Base-by-base conservation (phyloP, 805 yeast genomes). In the Candida corydali region DNA sequence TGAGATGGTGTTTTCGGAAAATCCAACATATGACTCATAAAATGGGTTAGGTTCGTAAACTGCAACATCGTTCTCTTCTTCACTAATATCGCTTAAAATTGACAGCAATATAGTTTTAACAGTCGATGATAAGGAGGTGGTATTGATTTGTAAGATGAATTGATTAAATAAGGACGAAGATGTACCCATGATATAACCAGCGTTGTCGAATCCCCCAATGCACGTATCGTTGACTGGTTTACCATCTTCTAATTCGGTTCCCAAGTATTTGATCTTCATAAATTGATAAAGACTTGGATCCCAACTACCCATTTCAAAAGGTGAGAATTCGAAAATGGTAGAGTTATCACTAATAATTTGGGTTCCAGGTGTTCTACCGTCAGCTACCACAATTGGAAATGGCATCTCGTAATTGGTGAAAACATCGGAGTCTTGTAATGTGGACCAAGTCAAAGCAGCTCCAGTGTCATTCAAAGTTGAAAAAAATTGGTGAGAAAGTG, bases 311-410 rank as follows among this genome's bases (percentile, higher is more conserved):
- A 66, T 46, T 41, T 66, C 73, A 35, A 44, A 61, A 2, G 73
- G 67, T 31, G 48, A 55, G 23, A 63, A 44, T 38, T 66, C 71
- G 39, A 59, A 62, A 3, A 66, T 72, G 1, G 95, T 85, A 7
- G 94, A 80, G 63, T 86, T 87, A 22, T 60, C 54, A 41, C 73
- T 69, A 34, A 83, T 62, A 33, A 82, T 69, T 4, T 43, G 34
- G 3, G 82, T 69, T 18, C 76, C 77, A 8, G 86, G 86, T n/a
- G 72, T 64, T 59, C 86, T 67, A 33, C 85, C 86, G 50, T 78
- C 78, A 4, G 71, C 56, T 16, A 65, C 46, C 4, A 65, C 55
- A 8, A 66, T 54, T 0, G 73, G 71, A 39, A 46, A 66, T 17
- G 73, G 73, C 61, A 65, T 54, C 17, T 46, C 52, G 45, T 57